phyloP scores from a whole-genome alignment of 352 stramenopile genomes.

The Phytophthora nicotianae region DNA sequence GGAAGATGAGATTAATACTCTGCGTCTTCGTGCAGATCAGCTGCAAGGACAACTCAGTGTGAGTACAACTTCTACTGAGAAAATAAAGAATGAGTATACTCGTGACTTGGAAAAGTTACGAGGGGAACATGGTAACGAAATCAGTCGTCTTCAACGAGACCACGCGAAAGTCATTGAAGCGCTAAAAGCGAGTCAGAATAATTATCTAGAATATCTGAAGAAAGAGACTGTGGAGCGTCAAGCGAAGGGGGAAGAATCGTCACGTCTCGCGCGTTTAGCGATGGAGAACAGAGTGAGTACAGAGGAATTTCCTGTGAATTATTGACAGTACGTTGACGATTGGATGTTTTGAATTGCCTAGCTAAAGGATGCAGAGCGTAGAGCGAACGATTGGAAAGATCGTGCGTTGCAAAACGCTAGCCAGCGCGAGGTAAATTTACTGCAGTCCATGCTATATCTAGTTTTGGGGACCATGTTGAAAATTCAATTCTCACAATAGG shows the following conservation, averaged over 20 bases:
- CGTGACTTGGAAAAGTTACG: conserved; percentile 55
- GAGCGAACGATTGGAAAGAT: conserved; percentile 45
- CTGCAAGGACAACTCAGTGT: conserved; percentile 48
- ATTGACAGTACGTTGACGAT: neutral
- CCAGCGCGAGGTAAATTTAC: conserved; percentile 44
- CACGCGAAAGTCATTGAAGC: conserved; percentile 48
- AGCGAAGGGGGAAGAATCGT: conserved; percentile 23
- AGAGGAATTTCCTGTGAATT: neutral
- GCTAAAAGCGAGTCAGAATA: conserved; percentile 46
- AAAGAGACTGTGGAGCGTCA: conserved; percentile 45
- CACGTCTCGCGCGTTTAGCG: conserved; percentile 30
- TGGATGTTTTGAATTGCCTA: conserved; percentile 14
- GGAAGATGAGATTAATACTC: conserved; percentile 37
- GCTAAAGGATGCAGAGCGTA: conserved; percentile 42
- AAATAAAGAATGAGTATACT: conserved; percentile 50
- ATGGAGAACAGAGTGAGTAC: conserved; percentile 39
- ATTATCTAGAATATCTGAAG: conserved; percentile 55
- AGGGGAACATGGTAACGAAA: conserved; percentile 38
- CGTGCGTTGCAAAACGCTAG: conserved; percentile 40
- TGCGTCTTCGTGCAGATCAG: conserved; percentile 40
- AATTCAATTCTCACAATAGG: neutral
- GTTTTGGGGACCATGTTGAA: neutral
- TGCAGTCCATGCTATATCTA: neutral
- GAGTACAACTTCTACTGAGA: conserved; percentile 37
- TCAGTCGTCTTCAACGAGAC: conserved; percentile 52